These are phyloP conservation scores for Athelia sp. DNA, from an alignment of 1,284 basidiomycete species.

Conservation along the genomic window DNA sequence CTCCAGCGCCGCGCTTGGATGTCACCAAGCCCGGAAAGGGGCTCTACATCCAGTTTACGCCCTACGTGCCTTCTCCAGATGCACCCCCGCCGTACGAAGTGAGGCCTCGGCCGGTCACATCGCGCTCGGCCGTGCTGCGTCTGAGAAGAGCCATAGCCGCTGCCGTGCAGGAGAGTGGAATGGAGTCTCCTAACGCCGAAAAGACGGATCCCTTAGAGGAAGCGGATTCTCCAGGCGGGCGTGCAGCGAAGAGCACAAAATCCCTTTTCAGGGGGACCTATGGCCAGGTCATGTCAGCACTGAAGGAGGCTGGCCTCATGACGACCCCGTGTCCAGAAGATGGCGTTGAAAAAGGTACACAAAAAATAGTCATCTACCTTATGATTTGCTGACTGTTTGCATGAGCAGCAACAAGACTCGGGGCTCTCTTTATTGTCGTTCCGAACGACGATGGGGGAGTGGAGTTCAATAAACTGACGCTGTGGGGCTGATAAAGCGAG, in stretches of 20 bases:
- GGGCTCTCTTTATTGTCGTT: conserved; percentile 40
- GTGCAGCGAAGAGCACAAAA: conserved; percentile 17
- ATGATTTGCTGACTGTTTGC: background rate
- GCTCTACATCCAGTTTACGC: conserved; percentile 34
- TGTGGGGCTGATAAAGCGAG: conserved; percentile 30
- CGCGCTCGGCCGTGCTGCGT: conserved; percentile 6
- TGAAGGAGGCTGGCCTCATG: conserved; percentile 36
- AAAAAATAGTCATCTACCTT: background rate
- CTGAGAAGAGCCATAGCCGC: conserved; percentile 36
- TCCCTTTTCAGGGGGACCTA: conserved; percentile 43
- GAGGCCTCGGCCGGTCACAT: conserved; percentile 17
- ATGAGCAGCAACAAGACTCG: conserved; percentile 35
- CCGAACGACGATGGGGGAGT: conserved; percentile 23
- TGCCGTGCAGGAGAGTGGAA: conserved; percentile 43
- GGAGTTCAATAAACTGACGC: conserved; percentile 38
- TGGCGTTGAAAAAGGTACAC: conserved; percentile 32
- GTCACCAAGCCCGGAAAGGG: conserved; percentile 12
- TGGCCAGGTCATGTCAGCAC: conserved; percentile 41
- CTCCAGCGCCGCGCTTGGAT: conserved; percentile 10
- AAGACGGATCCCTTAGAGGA: conserved; percentile 11
- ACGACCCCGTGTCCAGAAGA: conserved; percentile 32
- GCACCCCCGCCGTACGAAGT: conserved; percentile 1
- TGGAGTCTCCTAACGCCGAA: conserved; percentile 30
- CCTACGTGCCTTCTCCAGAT: conserved; percentile 14
- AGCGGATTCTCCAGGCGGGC: conserved; percentile 3